Base-by-base conservation (phyloP, 78 protist species). In the Chrysochromulina tobinii region DNA sequence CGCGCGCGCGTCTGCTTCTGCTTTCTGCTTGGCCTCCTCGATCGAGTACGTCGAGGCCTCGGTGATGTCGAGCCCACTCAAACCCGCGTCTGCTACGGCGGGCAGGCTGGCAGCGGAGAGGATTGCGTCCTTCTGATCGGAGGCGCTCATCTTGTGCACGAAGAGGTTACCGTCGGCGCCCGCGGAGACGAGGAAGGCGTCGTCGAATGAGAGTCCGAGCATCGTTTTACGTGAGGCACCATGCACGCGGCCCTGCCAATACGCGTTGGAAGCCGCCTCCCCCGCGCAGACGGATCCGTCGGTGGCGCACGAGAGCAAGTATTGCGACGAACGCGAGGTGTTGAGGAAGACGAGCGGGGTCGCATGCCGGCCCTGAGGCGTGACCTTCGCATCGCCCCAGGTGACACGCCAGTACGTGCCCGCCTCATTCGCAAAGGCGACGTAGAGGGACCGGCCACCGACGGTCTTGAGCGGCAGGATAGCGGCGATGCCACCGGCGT, bases 111-210 rank as follows among this genome's bases (percentile, higher is more conserved):
- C 23, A 20, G 15, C 14, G n/a, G 27, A 4, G 15, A 66, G 9
- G 25, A 66, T 66, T 7, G 27, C 72, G 8, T 66, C 64, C 64
- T 12, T 7, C 23, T 14, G 57, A 9, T 85, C 20, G 61, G 6
- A 1, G 8, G 1, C 57, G 17, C 21, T 61, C 48, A 88, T 57
- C 2, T 12, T 54, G 61, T 8, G 38, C 23, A 93, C 92, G 53
- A 93, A 75, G 69, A 93, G 14, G 5, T 20, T 79, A 3, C 94
- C 95, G 54, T 94, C 97, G 9, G 25, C 25, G 79, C 95, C 91
- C 14, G 89, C 93, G 1, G 94, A 27, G 72, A 94, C 9, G 67
- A 95, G 59, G 67, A 18, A 64, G 48, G 81, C 21, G 38, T 84
- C 95, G 90, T 95, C 95, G n/a, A 84, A 93, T 6, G 79, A 59